Base-by-base conservation (phyloP, 495 filamentous ascomycete genomes). In the Aspergillus haitiensis region DNA sequence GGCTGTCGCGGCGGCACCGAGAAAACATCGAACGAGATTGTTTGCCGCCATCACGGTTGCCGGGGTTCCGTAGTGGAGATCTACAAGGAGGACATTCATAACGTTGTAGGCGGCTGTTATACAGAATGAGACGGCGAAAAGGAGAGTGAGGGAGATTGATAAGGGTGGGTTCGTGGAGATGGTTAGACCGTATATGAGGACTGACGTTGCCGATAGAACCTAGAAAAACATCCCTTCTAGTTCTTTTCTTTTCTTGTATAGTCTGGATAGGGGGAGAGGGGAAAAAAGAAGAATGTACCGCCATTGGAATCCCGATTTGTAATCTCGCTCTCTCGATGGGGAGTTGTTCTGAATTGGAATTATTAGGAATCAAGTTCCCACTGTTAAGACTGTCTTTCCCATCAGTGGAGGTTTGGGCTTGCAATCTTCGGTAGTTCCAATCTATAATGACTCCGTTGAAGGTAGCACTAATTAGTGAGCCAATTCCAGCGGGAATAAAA, bases 381-480 rank as follows among this genome's bases (percentile, higher is more conserved):
- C 78, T 60, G 40, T 78, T 68, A 37, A 66, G 37, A 8, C 1
- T 40, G 37, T 8, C 37, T n/a, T 40, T 10, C 7, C 37, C 13
- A 40, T 13, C 37, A 10, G 37, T 40, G 13, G 39, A 5, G 9
- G 15, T 11, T 13, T 15, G 39, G 7, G 21, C 12, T 27, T 33
- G 68, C 31, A 69, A 58, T 12, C 74, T 72, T 10, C 74, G 67
- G 56, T 77, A 82, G 52, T 82, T 78, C 74, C 76, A 78, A 58
- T 83, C 79, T 2, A 84, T 64, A 2, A 81, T 45, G 69, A 91
- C 85, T 58, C 92, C 93, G 73, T 93, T 91, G 61, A 90, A 65
- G 88, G 88, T 65, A 83, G 90, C 68, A 88, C 92, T 66, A 31
- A 67, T 8, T 4, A 96, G 82, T 34, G 91, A 92, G 45, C 93